Base-by-base conservation (phyloP, 495 filamentous ascomycete species). In the Neurospora sp. region DNA sequence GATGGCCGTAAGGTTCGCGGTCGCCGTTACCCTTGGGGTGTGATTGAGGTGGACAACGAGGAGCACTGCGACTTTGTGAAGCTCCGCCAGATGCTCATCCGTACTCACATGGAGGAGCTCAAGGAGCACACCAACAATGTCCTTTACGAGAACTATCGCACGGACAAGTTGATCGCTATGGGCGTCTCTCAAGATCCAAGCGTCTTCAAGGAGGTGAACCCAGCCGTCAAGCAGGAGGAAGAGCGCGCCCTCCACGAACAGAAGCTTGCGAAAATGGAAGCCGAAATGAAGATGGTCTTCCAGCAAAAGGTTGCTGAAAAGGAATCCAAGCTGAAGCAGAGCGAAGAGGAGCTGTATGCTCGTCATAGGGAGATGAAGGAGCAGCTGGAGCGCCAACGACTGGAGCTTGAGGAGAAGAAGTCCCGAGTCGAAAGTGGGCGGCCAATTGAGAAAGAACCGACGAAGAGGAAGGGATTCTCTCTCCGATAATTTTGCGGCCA, bases 201-300 rank as follows among this genome's bases (percentile, higher is more conserved):
- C 81, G 96, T 99, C 77, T 99, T 99, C 93, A 99, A 98, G 88
- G 96, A 99, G 89, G 95, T 99, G 87, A 99, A 98, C 88, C 96
- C 96, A 40, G 96, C 96, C 69, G 96, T 98, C 83, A 99, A 99
- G 91, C 96, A 98, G 84, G 96, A 99, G 82, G 96, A 99, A 86
- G 96, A 99, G 88, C 94, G 96, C 78, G 88, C 90, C 71, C 88
- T 99, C 70, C 96, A 99, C 88, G 96, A 99, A 84, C 96, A 98
- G 88, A 99, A 99, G 87, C 92, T 99, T 75, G 91, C 93, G 77
- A 99, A 99, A 93, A 99, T 99, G 96, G 96, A 99, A 83, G 88
- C 92, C 79, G 96, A 99, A 83, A 99, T 99, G 96, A 98, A 98
- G 93, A 98, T 98, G 96, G 96, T 99, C 79, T 99, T 99, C 94